These are phyloP conservation scores for Solanum habrochaites DNA, from an alignment of 257 asterid species.

Conservation along the genomic window DNA sequence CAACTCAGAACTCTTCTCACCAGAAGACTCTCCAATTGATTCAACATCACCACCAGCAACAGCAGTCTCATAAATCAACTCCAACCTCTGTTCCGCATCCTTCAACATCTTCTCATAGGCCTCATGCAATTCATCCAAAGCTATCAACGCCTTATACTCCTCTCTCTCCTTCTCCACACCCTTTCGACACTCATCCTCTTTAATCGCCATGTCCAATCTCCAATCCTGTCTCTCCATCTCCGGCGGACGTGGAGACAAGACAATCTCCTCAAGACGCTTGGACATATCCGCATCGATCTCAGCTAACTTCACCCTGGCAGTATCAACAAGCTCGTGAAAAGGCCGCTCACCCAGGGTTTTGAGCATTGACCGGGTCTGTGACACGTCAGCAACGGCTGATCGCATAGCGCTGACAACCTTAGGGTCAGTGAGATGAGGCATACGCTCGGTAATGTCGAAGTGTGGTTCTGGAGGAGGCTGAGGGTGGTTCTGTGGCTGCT, in stretches of 20 bases:
- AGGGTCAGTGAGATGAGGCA: slow-evolving; percentile 81
- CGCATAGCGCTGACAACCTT: slow-evolving; percentile 62
- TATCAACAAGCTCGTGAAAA: slow-evolving; percentile 82
- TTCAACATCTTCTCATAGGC: slow-evolving; percentile 65
- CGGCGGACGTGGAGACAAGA: slow-evolving; percentile 13
- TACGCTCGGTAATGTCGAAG: slow-evolving; percentile 70
- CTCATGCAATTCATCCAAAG: slow-evolving; percentile 77
- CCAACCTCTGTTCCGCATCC: slow-evolving; percentile 71
- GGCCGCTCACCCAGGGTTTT: slow-evolving; percentile 66
- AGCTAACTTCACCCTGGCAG: slow-evolving; percentile 43
- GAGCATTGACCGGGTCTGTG: slow-evolving; percentile 64
- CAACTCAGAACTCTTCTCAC: slow-evolving; percentile 9
- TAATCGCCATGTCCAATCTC: slow-evolving; percentile 4
- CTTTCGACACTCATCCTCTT: slow-evolving; percentile 5
- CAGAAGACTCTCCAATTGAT: slow-evolving; percentile 21
- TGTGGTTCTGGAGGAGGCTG: slow-evolving; percentile 39
- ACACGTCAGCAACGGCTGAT: slow-evolving; percentile 60
- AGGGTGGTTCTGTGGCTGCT: slow-evolving; percentile 34
- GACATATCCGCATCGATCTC: slow-evolving; percentile 42
- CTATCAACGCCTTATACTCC: slow-evolving; percentile 49
- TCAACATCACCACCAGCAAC: slow-evolving; percentile 38
- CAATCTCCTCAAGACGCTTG: slow-evolving; percentile 22
- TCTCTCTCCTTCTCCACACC: slow-evolving; percentile 32
- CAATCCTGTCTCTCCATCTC: slow-evolving; percentile 4
- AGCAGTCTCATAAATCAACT: slow-evolving; percentile 78